Base-by-base conservation (phyloP, 257 asterid species). In the Coffea canephora region DNA sequence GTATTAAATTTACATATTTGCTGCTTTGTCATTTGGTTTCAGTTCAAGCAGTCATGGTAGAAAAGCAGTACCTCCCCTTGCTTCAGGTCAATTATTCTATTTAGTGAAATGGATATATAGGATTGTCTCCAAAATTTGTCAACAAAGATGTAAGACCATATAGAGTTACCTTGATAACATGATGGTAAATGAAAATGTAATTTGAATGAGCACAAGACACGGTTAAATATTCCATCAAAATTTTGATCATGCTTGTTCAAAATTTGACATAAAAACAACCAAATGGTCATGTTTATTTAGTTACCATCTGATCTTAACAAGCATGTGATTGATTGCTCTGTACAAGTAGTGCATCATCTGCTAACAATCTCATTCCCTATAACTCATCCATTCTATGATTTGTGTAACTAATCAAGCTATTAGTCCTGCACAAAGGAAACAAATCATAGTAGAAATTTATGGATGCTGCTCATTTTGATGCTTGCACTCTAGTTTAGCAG, bases 381-480 rank as follows among this genome's bases (percentile, higher is more conserved):
- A 6, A 3, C 2, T 6, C 62, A 4, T 18, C 62, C 23, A 2
- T 55, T 18, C n/a, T 18, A 5, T 16, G 6, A 55, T 13, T 15
- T 55, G 6, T 55, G 16, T 1, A 55, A 15, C n/a, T 55, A 55
- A 55, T 55, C 62, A 55, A 55, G 23, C 62, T 4, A 55, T 55
- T 55, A 55, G 8, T 55, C 5, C 62, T 55, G n/a, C 62, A 16
- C n/a, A 55, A 55, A 55, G 62, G n/a, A 15, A 55, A 55, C 7
- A 55, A 55, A 55, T 55, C 21, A 16, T 14, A 54, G 61, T 0
- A 16, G 61, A 54, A 15, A 54, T 0, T 54, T 54, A 54, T 54
- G n/a, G n/a, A 55, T 55, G 62, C 9, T 64, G 18, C 31, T 25
- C 55, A 61, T 34, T 61, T 75, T 59, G 79, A 75, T 75, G 71